A percentile compares a stretch with the other conserved stretches of the same genome.
phyloP scores from a whole-genome alignment of 2,329 filamentous ascomycete genomes.

The Neonectria faginata region DNA sequence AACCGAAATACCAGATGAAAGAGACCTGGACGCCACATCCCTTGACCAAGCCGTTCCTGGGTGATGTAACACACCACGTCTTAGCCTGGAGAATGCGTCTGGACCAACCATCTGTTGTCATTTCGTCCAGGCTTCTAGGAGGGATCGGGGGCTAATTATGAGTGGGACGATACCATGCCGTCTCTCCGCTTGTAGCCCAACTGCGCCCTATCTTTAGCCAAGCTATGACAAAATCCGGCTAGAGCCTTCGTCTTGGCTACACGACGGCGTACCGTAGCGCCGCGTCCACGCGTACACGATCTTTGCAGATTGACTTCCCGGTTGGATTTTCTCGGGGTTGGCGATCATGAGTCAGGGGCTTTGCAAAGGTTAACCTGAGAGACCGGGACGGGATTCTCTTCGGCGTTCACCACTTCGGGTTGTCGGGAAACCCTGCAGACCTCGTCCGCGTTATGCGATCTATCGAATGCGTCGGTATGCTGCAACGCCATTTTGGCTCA shows the following conservation, averaged over 20 bases:
- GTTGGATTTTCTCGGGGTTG: background rate
- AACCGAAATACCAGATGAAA: background rate
- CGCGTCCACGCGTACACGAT: background rate
- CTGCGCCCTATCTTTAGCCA: background rate
- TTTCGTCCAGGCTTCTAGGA: background rate
- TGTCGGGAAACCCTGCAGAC: background rate
- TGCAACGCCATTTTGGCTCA: no score
- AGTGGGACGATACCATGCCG: background rate
- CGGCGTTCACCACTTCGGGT: background rate
- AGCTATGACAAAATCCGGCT: background rate
- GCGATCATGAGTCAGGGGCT: background rate
- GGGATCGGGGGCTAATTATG: background rate
- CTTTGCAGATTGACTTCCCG: background rate
- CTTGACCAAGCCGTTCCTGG: background rate
- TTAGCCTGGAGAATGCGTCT: background rate
- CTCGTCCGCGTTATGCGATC: background rate
- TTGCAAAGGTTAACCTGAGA: background rate
- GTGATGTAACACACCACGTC: background rate
- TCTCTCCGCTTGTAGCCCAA: background rate
- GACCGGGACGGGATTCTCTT: background rate
- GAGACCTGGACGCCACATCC: background rate
- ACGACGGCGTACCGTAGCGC: background rate
- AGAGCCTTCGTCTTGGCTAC: background rate
- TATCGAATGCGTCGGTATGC: no score
- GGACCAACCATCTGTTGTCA: background rate